Conservation (phyloP, 345 rosid species). For the Citrus sp. region DNA sequence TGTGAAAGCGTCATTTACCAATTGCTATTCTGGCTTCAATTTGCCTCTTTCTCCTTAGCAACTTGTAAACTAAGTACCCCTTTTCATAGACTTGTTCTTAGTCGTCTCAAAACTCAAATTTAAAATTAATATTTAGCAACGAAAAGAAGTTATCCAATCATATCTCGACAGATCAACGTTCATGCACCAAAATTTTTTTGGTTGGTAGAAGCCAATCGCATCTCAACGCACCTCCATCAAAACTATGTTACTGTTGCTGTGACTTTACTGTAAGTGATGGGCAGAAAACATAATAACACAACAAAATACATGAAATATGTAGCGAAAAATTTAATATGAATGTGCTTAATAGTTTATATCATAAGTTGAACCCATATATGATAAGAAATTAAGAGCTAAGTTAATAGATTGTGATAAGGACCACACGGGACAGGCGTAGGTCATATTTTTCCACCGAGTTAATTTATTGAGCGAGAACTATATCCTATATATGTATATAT, state of each 20-base stretch:
- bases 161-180: neutral
- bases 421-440: neutral
- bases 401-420: neutral
- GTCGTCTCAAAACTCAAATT: neutral
- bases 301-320: no score
- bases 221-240: neutral
- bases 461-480: neutral
- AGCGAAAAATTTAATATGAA: no score
- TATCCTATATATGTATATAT: no score
- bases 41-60: neutral
- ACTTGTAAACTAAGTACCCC: neutral
- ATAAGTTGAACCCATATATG: no score
- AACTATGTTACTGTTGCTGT: no score
- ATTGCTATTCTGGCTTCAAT: neutral
- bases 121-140: neutral
- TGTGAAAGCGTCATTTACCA: neutral
- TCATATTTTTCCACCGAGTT: neutral
- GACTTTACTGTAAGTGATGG: no score
- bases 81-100: neutral
- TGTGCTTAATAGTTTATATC: no score
- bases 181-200: neutral
- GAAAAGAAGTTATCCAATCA: neutral
- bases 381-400: neutral
- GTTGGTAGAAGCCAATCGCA: neutral
- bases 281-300: no score